Conservation (phyloP, 2,329 filamentous ascomycete genomes). For the Pyricularia grisea region DNA sequence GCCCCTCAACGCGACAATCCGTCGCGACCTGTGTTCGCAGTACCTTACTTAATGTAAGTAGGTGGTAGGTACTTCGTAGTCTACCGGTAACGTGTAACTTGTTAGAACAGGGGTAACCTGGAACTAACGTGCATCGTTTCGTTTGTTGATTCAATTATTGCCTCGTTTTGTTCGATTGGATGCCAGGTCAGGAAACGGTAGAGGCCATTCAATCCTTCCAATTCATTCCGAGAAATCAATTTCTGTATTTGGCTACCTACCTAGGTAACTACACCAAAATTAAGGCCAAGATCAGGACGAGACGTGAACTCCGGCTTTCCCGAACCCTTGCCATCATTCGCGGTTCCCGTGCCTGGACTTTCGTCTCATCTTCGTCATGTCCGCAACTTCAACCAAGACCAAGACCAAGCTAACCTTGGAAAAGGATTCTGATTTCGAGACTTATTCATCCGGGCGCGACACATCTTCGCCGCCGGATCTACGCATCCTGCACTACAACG, state of each 20-base stretch:
- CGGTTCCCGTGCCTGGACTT: neutral
- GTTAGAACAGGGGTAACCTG: neutral
- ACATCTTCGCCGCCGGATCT: conserved; percentile 48
- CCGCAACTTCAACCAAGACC: neutral
- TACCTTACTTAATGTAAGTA: no score
- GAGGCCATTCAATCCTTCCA: neutral
- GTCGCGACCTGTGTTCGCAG: neutral
- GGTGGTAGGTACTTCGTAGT: no score
- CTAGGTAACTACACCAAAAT: no score
- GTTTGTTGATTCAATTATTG: neutral
- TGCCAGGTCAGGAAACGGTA: neutral
- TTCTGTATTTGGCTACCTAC: neutral
- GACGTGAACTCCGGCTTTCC: neutral
- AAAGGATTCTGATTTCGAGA: conserved; percentile 13
- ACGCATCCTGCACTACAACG: conserved; percentile 83
- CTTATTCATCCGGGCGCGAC: conserved; percentile 19
- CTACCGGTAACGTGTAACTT: neutral
- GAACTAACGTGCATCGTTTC: neutral
- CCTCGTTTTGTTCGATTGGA: neutral
- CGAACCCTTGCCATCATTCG: neutral
- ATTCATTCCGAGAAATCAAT: neutral
- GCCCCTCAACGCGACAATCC: neutral
- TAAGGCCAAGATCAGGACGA: neutral
- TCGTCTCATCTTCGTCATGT: neutral
- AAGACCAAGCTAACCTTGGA: conserved; percentile 3